Conservation (phyloP, 2,329 filamentous ascomycete genomes). For the Sporothrix brasiliensis region DNA sequence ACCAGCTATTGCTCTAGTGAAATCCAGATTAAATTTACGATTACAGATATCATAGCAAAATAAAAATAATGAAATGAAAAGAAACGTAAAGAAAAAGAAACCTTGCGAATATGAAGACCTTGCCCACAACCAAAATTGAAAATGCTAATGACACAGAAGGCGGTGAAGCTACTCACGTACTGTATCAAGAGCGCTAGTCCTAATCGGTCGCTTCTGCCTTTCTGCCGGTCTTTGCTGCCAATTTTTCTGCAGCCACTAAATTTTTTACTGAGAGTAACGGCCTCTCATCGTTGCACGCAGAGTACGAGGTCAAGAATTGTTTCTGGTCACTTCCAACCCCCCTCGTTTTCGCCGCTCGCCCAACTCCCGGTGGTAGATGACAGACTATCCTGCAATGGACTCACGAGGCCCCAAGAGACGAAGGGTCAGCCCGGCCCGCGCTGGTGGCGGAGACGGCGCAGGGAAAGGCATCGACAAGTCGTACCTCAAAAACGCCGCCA, state of each 20-base stretch:
- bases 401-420: slow-evolving; percentile 58
- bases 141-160: slow-evolving; percentile 19
- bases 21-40: neutral
- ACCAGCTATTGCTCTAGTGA: neutral
- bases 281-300: neutral
- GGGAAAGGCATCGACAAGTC: slow-evolving; percentile 61
- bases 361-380: neutral
- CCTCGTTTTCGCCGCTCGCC: neutral
- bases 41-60: too few relatives aligned
- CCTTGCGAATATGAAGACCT: neutral
- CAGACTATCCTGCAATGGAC: slow-evolving; percentile 46
- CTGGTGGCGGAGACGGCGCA: slow-evolving; percentile 42
- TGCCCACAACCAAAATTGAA: neutral
- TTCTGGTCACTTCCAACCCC: neutral
- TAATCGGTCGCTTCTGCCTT: slow-evolving; percentile 32
- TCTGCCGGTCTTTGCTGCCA: slow-evolving; percentile 27
- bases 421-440: slow-evolving; percentile 58
- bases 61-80: neutral
- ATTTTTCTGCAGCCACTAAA: slow-evolving; percentile 31
- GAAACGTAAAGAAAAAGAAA: too few relatives aligned
- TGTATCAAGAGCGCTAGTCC: slow-evolving; percentile 22
- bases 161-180: slow-evolving; percentile 12
- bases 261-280: slow-evolving; percentile 19
- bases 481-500: slow-evolving; percentile 73
- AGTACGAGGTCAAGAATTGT: neutral